Base-by-base conservation (phyloP, 176 grass and related monocot genomes). In the Musa beccarii region DNA sequence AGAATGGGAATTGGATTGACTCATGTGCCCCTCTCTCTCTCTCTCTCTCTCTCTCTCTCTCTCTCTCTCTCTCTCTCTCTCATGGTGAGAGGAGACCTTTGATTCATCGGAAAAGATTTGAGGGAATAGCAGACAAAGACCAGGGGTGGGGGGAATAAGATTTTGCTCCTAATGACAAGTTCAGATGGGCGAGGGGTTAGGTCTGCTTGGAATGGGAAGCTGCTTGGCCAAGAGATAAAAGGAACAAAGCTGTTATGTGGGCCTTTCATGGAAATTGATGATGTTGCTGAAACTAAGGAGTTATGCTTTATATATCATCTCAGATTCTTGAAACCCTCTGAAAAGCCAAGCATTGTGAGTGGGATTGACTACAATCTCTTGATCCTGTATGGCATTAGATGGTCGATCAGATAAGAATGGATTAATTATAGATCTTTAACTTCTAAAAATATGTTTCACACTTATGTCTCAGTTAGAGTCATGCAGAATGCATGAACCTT, bases 401-500 rank as follows among this genome's bases (percentile, higher is more conserved):
- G 29, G 29, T 34, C 0, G 29, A 34, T 34, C 29, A 34, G 29
- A 34, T 34, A 34, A 34, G 29, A 34, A 34, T 34, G 29, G 29
- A 34, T 34, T 34, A 34, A 34, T 34, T 34, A 34, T 34, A 34
- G 29, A 34, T 34, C 29, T 34, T 34, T 34, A 34, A 34, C 29
- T 34, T 1, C 23, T 67, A 34, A 6, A 29, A 34, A 67, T 34
- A 34, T 67, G 65, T 21, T 29, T 67, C 23, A 29, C 23, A 16
- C 29, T 51, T 51, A n/a, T 49, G 51, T 34, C 68, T 70, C 34
- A 56, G n/a, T 14, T 16, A n/a, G 21, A 29, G 72, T 74, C 72
- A 57, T 74, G 72, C 17, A 74, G 53, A 28, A n/a, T 17, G 53
- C 52, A 74, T 74, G 72, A 74, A 28, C 52, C 23, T 61, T 19